Evolutionary conservation across 2,329 filamentous ascomycete species (phyloP), one percentile per base, ranked within the genome.

Genomic region (Fusarium papillatum): DNA sequence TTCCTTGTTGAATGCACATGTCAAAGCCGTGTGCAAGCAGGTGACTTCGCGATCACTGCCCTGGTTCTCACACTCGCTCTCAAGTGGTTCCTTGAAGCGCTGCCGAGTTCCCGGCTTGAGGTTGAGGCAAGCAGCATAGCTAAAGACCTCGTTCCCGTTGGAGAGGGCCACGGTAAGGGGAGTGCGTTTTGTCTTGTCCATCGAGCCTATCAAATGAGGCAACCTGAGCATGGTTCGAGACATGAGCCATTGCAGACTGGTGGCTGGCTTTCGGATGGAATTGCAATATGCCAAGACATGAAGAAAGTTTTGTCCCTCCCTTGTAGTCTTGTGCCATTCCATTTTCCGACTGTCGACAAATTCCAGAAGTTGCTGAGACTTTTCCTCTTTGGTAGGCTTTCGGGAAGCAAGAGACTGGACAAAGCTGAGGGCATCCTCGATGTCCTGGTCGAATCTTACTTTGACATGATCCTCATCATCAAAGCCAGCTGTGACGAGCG

Each of bases 191-290:
- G 39, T 39, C 14, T 39, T 64, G 24, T 69, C 67, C 50, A 69
- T 29, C 10, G 13, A 10, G 9, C 61, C 67, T 38, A 69, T 69
- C 7, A 69, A 22, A n/a, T 39, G 60, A 50, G 67, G 50, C 24
- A 60, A 16, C 11, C n/a, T 46, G 8, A 60, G 29, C 26, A 69
- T 50, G 11, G 46, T 41, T 29, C 67, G 61, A 11, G 61, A n/a
- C 61, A 69, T 69, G n/a, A 69, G 38, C 67, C 67, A 69, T 31
- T 69, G 67, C 31, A 69, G 6, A 48, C 39, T 50, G 39, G 26
- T n/a, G 13, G 26, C 19, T 3, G 61, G 61, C 34, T 64, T 69
- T 31, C 50, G 67, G 22, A 60, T n/a, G 29, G 22, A 62, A 39
- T 65, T 39, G 50, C 22, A 62, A 48, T 69, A 65, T 8, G 61